Base-by-base conservation (phyloP, 345 rosid species). In the Camelina hispida region DNA sequence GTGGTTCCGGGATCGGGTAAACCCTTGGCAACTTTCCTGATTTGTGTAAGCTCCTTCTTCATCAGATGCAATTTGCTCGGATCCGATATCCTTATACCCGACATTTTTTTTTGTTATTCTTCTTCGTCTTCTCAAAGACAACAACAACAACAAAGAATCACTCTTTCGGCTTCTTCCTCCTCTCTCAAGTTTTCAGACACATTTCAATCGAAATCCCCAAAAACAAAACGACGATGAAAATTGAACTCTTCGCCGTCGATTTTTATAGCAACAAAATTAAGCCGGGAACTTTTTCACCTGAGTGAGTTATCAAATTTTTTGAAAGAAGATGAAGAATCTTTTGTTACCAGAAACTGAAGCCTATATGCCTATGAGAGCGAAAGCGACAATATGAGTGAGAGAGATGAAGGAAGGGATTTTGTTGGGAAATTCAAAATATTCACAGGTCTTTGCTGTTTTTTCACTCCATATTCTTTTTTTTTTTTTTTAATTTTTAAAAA, bases 1-100 rank as follows among this genome's bases (percentile, higher is more conserved):
- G 88, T 82, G 58, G 97, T 91, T 3, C 95, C 97, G 0, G 98
- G 98, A 85, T 94, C 98, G 48, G 96, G 88, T 80, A 94, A 74
- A 63, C 85, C 77, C 35, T 88, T 81, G 2, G 93, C 82, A 20
- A 88, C 96, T 77, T 91, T 94, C 50, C 89, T 81, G 82, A 94
- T 94, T 82, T 91, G 96, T 78, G 91, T 85, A 9, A 91, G 87
- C 83, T 94, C 95, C 77, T 73, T 87, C 91, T 83, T 90, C 82
- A 94, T 90, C 82, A 94, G 84, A 75, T 94, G 97, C 38, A 90
- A 66, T 66, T 86, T 83, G 77, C 91, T 87, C 22, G 95, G 95
- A 82, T 88, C 87, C 80, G 81, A 82, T 16, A 86, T 82, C 68
- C 83, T 84, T 47, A 83, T 20, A 65, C 74, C 85, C 34, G 89